Percentiles rank a stretch among this genome's conserved stretches.
phyloP scores from a whole-genome alignment of 495 filamentous ascomycete species.

The Talaromyces stipitatus region DNA sequence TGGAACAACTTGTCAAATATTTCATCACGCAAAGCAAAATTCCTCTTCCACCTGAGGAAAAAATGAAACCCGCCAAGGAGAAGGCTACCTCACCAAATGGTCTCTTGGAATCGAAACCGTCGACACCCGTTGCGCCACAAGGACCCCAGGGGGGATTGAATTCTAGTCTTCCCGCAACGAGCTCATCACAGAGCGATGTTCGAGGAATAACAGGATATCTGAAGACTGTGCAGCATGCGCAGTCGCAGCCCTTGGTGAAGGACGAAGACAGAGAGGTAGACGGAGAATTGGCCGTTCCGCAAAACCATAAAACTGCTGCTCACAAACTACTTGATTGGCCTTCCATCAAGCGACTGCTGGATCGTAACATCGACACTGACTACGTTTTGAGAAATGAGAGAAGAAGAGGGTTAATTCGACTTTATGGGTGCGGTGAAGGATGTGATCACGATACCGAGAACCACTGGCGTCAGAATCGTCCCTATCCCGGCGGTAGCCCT shows the following conservation, averaged over 20 bases:
- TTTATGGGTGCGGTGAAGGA: slow-evolving; percentile 76
- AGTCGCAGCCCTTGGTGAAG: background rate
- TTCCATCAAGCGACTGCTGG: slow-evolving; percentile 51
- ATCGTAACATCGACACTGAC: slow-evolving; percentile 40
- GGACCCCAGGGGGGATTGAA: background rate
- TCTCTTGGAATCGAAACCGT: background rate
- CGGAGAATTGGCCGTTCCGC: slow-evolving; percentile 58
- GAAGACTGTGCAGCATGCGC: slow-evolving; percentile 8
- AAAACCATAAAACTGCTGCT: slow-evolving; percentile 75
- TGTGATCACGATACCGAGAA: slow-evolving; percentile 46
- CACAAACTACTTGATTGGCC: slow-evolving; percentile 69
- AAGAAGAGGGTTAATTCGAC: slow-evolving; percentile 61
- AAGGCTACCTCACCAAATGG: background rate
- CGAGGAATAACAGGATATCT: background rate
- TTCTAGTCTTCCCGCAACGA: background rate
- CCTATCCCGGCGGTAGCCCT: slow-evolving; percentile 12
- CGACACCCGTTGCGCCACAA: background rate
- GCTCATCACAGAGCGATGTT: too few relatives aligned
- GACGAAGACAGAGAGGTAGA: slow-evolving; percentile 13
- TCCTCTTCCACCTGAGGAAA: slow-evolving; percentile 1
- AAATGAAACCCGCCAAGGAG: slow-evolving; percentile 4
- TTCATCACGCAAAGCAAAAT: background rate
- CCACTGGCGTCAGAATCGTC: slow-evolving; percentile 16
- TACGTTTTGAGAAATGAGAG: slow-evolving; percentile 74
- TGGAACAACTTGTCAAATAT: background rate